Evolutionary conservation across 495 filamentous ascomycete genomes (phyloP), one percentile per base, ranked within the genome.

Genomic region (Neurospora discreta): DNA sequence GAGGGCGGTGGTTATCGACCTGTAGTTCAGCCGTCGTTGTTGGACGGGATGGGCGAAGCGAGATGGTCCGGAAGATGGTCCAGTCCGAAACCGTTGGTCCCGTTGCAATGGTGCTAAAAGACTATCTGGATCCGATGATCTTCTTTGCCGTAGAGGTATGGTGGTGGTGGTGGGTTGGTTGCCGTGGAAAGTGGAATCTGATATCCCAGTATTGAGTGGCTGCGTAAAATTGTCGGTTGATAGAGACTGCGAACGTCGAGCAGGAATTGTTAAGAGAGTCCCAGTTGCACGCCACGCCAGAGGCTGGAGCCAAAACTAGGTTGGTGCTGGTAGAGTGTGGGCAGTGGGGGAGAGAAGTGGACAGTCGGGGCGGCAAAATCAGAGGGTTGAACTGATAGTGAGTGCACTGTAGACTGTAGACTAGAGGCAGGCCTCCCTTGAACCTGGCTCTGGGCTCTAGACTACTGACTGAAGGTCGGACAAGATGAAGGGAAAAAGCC

Each of bases 361-460:
- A 36, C 26, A 71, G 67, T 70, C 68, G 74, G 70, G 23, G 75
- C 72, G 74, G 74, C 77, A 74, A 73, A 71, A 58, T 71, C 71
- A 70, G 46, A 69, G 75, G 46, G 72, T 69, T 23, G 30, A 41
- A 41, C 26, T 39, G 65, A 38, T 74, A 76, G 73, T 60, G 71
- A 77, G 79, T 76, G 78, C 75, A 70, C 76, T 75, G 74, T 70
- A 75, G 74, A 77, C 77, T 80, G 76, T 71, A 60, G 52, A 60
- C 33, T 36, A 36, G 33, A 38, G 26, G 26, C 52, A 65, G 52
- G 52, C 52, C 52, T 65, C 52, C 52, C 52, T 65, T 65, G 52
- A 33, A 65, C 52, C 13, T n/a, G n/a, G n/a, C n/a, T 33, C 52
- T 33, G 13, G 33, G 4, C 4, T n/a, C n/a, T n/a, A n/a, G n/a